phyloP scores from a whole-genome alignment of 2,329 filamentous ascomycete genomes.

The Fusarium sp. region DNA sequence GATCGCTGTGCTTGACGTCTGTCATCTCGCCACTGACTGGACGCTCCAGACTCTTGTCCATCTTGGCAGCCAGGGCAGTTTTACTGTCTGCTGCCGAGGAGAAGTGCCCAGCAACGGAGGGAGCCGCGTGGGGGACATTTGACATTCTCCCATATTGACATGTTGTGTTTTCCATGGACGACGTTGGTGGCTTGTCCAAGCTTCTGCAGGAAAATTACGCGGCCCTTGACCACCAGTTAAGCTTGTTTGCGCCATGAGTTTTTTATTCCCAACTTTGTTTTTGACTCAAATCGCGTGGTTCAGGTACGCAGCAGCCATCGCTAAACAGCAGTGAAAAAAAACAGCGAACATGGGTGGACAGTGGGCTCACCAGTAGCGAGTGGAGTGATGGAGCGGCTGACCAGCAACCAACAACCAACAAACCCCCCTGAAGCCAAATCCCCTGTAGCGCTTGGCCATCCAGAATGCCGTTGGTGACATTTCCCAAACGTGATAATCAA shows the following conservation, averaged over 20 bases:
- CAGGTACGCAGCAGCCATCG: neutral
- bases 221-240: slow-evolving; percentile 25
- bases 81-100: neutral
- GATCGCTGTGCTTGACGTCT: neutral
- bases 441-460: slow-evolving; percentile 26
- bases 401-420: neutral
- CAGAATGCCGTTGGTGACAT: slow-evolving; percentile 4
- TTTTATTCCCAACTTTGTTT: neutral
- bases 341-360: neutral
- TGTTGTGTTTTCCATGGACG: neutral
- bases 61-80: neutral
- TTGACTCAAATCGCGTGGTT: neutral
- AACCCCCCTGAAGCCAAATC: neutral
- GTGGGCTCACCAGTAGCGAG: neutral
- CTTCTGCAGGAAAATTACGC: slow-evolving; percentile 1
- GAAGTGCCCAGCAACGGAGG: neutral
- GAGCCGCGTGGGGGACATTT: neutral
- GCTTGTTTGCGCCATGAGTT: slow-evolving; percentile 32
- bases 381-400: slow-evolving; percentile 29
- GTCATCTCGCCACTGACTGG: neutral
- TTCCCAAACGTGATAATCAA: slow-evolving; percentile 20
- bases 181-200: neutral
- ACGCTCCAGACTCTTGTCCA: neutral
- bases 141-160: neutral
- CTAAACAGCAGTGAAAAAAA: neutral